phyloP scores from a whole-genome alignment of 139 green algal genomes.

The Pedinophyceae sp. region DNA sequence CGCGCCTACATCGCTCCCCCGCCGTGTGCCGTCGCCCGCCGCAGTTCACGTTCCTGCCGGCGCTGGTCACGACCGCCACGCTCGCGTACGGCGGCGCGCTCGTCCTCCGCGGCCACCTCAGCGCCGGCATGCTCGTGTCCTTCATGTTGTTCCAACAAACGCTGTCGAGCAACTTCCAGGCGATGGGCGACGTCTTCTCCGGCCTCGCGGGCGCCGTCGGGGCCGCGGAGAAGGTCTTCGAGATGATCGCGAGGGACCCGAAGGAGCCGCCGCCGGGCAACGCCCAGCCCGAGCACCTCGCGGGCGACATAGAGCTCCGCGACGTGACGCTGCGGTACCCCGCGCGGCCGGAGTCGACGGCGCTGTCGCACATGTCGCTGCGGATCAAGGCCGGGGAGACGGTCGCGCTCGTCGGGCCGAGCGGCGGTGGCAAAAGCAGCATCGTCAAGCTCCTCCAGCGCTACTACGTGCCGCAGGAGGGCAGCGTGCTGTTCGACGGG shows the following conservation, averaged over 20 bases:
- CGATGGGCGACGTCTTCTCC: constrained; percentile 59
- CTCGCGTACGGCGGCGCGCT: constrained; percentile 32
- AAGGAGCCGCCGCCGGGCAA: constrained; percentile 8
- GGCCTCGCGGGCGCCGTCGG: constrained; percentile 54
- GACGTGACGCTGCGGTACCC: constrained; percentile 73
- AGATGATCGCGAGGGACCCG: constrained; percentile 36
- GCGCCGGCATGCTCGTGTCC: constrained; percentile 41
- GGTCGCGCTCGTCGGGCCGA: constrained; percentile 71
- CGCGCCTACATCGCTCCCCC: no score
- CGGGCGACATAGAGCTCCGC: constrained; percentile 38
- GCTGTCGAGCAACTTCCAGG: constrained; percentile 42
- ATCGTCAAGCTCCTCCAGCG: constrained; percentile 82
- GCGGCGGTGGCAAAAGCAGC: constrained; percentile 66
- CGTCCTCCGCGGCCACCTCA: constrained; percentile 31
- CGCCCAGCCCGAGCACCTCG: neutral
- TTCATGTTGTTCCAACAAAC: constrained; percentile 75
- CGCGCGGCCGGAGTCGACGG: constrained; percentile 16
- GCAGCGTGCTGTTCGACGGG: constrained; percentile 57
- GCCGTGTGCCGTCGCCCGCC: no score
- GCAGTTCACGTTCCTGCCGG: constrained; percentile 16
- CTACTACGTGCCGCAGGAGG: constrained; percentile 61
- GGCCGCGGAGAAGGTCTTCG: constrained; percentile 62
- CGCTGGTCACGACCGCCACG: constrained; percentile 17
- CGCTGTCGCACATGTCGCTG: constrained; percentile 43
- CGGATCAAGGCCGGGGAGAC: constrained; percentile 40